Conservation (phyloP, 2,329 filamentous ascomycete species). For the Cladophialophora exuberans region DNA sequence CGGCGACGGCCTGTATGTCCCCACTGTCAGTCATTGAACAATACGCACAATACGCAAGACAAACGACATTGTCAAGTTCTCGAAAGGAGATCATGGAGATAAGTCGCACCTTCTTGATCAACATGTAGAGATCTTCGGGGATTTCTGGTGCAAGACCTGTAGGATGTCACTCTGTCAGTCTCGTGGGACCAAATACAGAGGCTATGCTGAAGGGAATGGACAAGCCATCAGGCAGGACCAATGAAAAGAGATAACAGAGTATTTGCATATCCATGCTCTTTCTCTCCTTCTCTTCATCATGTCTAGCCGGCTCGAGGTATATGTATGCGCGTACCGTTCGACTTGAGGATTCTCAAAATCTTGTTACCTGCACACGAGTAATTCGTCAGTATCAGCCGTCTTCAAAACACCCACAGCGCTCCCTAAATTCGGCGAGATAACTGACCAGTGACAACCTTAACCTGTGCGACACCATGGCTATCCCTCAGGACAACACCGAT, state of each 20-base stretch:
- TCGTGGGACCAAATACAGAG: slow-evolving; percentile 77
- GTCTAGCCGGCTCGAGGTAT: no score
- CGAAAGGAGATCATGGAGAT: neutral
- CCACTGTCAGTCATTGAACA: neutral
- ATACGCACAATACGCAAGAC: neutral
- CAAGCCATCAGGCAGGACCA: no score
- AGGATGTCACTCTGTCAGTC: slow-evolving; percentile 85
- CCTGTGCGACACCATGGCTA: slow-evolving; percentile 96
- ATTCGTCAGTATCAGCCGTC: slow-evolving; percentile 12
- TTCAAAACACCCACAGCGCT: neutral
- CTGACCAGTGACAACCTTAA: slow-evolving; percentile 95
- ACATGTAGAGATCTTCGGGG: slow-evolving; percentile 99
- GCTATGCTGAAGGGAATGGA: slow-evolving; percentile 58
- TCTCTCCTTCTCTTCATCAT: slow-evolving; percentile 21
- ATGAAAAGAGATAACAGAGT: no score
- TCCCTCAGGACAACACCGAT: slow-evolving; percentile 99
- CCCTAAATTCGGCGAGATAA: neutral
- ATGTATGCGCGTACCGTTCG: slow-evolving; percentile 83
- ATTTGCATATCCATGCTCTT: slow-evolving; percentile 3
- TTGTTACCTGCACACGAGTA: slow-evolving; percentile 93
- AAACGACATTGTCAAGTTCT: neutral
- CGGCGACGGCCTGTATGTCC: slow-evolving; percentile 77
- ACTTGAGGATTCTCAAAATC: slow-evolving; percentile 99
- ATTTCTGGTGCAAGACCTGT: slow-evolving; percentile 98
- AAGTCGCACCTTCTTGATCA: slow-evolving; percentile 93